These are phyloP conservation scores for Sideroxylon spinosum DNA, from an alignment of 179 eudicot genomes.

Conservation along the genomic window DNA sequence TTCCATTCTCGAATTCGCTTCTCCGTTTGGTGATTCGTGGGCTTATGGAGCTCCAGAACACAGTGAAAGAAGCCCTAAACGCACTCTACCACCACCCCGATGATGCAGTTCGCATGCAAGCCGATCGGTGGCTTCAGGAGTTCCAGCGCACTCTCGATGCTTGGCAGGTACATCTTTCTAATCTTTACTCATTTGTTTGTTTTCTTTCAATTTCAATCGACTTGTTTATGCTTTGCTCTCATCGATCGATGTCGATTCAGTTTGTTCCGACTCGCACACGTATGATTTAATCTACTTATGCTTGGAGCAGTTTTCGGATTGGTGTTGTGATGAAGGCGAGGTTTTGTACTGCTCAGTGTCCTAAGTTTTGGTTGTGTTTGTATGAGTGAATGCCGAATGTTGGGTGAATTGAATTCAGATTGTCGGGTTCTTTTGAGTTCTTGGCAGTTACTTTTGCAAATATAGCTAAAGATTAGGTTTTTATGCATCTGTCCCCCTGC, in stretches of 20 bases:
- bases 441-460: background rate
- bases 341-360: background rate
- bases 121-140: slow-evolving; percentile 95
- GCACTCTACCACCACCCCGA: slow-evolving; percentile 97
- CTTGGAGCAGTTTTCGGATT: background rate
- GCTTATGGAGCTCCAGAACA: slow-evolving; percentile 71
- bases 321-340: background rate
- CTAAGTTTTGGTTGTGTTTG: background rate
- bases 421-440: slow-evolving; percentile 5
- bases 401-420: background rate
- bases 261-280: background rate
- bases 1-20: background rate
- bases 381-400: background rate
- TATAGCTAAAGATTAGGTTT: background rate
- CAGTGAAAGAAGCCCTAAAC: slow-evolving; percentile 92
- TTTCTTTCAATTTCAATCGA: background rate
- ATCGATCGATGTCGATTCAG: slow-evolving; percentile 10
- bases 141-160: slow-evolving; percentile 95
- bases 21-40: background rate
- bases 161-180: slow-evolving; percentile 66
- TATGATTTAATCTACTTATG: background rate
- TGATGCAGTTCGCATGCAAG: slow-evolving; percentile 83
- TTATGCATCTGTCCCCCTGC: background rate
- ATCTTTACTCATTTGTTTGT: background rate
- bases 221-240: too few species aligned